These are phyloP conservation scores for Chytriomyces confervae DNA, from an alignment of 192 early-diverging fungal species.

Conservation along the genomic window DNA sequence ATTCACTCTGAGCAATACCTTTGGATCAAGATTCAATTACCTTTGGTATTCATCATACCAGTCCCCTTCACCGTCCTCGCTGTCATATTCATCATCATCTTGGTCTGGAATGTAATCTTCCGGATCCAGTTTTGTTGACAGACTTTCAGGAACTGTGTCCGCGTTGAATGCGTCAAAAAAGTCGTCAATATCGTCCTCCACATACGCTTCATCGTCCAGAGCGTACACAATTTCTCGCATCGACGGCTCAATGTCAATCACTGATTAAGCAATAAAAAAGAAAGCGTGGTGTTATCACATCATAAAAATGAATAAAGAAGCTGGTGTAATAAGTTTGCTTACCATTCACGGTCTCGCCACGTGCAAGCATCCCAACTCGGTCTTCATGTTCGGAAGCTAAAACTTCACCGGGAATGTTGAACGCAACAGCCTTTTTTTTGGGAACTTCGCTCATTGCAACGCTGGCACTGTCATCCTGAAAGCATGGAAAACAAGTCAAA, in stretches of 20 bases:
- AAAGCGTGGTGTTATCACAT: background rate
- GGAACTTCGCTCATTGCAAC: conserved; percentile 36
- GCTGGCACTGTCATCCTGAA: conserved; percentile 44
- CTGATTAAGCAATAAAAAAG: conserved; percentile 36
- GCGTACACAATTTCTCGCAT: conserved; percentile 91
- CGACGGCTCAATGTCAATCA: conserved; percentile 79
- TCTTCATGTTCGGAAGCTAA: conserved; percentile 78
- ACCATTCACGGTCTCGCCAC: conserved; percentile 52
- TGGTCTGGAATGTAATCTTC: conserved; percentile 25
- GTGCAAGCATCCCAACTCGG: conserved; percentile 72
- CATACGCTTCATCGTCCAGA: conserved; percentile 89
- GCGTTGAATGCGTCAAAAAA: conserved; percentile 84
- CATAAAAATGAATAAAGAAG: background rate
- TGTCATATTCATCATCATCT: conserved; percentile 55
- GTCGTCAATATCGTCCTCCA: conserved; percentile 81
- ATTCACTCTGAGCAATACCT: background rate
- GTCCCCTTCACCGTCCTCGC: conserved; percentile 55
- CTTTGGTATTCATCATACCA: conserved; percentile 53
- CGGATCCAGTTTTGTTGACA: conserved; percentile 11
- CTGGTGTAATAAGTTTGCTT: background rate
- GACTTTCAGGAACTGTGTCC: conserved; percentile 62
- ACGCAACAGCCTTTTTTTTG: conserved; percentile 44
- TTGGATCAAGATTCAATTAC: conserved; percentile 42
- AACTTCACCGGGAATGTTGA: conserved; percentile 74
- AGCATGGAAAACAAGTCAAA: background rate